Base-by-base conservation (phyloP, 768 basidiomycete genomes). In the Mycena galopus region DNA sequence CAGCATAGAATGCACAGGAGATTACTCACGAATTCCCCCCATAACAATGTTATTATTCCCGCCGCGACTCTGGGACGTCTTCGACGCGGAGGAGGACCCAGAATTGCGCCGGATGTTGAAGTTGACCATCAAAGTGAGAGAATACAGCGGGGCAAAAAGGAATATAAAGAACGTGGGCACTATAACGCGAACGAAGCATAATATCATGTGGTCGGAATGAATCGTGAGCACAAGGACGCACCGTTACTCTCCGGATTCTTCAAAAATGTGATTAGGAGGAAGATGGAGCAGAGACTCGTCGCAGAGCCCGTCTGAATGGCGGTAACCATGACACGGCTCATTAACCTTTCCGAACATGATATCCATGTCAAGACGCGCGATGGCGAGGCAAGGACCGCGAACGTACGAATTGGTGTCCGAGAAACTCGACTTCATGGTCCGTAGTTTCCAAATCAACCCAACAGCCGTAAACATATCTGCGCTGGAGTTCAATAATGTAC, bases 151-250 rank as follows among this genome's bases (percentile, higher is more conserved):
- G 4, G 64, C 64, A 35, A 65, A 65, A 3, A 17, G 35, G 35
- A 55, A 65, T 23, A 65, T 65, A 21, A 65, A 65, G 33, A 65
- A 65, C n/a, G 64, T 65, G 64, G 64, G 5, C 25, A 65, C 64
- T 65, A 12, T 50, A n/a, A 25, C 6, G 23, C 32, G 23, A 32
- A 33, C 25, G 2, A 14, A 9, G 4, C 16, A 29, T 37, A 27
- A 53, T 12, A 4, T 29, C 4, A 4, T 27, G 11, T 50, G 25
- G 19, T 21, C 5, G 1, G 27, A 50, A 19, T 23, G 37, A 30
- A 27, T 37, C n/a, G 35, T 37, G 35, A 7, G 21, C 1, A 12
- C 4, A 56, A 35, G 19, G 4, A 39, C 65, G 25, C 37, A 66
- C 65, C 33, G 29, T 66, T 57, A 39, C 55, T 66, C 39, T 66